Conservation (phyloP, 768 basidiomycete species). For the Tremella fuciformis region DNA sequence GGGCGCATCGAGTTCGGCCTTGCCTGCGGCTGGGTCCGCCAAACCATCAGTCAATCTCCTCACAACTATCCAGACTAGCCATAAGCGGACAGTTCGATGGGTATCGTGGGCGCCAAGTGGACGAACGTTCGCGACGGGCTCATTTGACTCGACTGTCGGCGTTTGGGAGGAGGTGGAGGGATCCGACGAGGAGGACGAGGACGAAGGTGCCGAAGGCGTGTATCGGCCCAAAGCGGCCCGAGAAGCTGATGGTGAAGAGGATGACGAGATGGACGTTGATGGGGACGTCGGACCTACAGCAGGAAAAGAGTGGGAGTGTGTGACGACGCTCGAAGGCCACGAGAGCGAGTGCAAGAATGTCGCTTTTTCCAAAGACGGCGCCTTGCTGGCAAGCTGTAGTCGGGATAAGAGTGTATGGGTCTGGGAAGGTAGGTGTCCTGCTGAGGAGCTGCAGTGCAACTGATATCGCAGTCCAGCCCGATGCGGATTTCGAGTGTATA, state of each 20-base stretch:
- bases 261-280: conserved; percentile 5
- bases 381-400: conserved; percentile 85
- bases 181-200: conserved; percentile 48
- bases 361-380: conserved; percentile 72
- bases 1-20: conserved; percentile 28
- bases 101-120: conserved; percentile 89
- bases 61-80: conserved; percentile 74
- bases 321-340: conserved; percentile 83
- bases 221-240: conserved; percentile 12
- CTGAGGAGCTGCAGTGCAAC: not conserved
- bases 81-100: conserved; percentile 79
- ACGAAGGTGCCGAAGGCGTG: conserved; percentile 38
- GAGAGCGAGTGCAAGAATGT: conserved; percentile 94
- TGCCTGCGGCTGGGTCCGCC: conserved; percentile 6
- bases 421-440: conserved; percentile 74
- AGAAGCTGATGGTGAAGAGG: not conserved
- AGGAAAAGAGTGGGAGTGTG: conserved; percentile 84
- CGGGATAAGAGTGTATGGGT: conserved; percentile 98
- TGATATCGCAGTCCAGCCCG: conserved; percentile 68
- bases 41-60: conserved; percentile 53
- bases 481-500: conserved; percentile 90
- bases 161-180: conserved; percentile 77
- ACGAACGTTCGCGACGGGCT: conserved; percentile 78
- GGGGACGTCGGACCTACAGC: conserved; percentile 60
- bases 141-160: conserved; percentile 88